Percentiles rank a stretch among this genome's conserved stretches.
phyloP scores from a whole-genome alignment of 305 asterid species.

The Fraxinus angustifolia region DNA sequence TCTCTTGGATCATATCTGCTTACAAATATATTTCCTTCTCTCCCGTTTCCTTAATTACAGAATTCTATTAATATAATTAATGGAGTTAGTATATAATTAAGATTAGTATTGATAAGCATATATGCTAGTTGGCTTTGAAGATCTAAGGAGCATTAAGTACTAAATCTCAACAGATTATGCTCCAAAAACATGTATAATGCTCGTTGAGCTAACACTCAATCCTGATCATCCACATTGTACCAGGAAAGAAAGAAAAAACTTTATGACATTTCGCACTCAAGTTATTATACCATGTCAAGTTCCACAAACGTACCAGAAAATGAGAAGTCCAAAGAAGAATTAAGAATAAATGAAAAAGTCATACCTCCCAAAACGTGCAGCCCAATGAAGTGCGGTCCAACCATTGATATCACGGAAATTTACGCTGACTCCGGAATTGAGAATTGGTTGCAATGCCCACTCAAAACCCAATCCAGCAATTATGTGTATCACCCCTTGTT shows the following conservation, averaged over 20 bases:
- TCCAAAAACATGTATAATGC: background rate
- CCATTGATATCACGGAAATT: conserved; percentile 88
- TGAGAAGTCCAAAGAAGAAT: background rate
- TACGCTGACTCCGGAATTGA: conserved; percentile 69
- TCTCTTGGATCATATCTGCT: background rate
- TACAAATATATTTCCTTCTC: background rate
- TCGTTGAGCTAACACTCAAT: background rate
- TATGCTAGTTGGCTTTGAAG: background rate
- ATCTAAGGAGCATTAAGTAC: background rate
- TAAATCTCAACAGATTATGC: background rate
- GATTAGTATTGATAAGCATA: background rate
- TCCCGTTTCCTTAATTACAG: background rate
- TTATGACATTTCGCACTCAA: background rate
- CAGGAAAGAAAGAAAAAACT: background rate
- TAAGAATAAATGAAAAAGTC: background rate
- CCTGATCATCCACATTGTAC: background rate
- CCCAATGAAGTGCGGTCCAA: conserved; percentile 99
- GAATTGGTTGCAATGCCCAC: conserved; percentile 92
- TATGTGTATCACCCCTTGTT: conserved; percentile 90
- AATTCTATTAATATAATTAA: background rate
- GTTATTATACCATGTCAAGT: background rate
- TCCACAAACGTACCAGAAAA: background rate
- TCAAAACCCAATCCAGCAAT: conserved; percentile 89
- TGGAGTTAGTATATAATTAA: background rate
- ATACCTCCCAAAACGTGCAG: conserved; percentile 96